phyloP scores from a whole-genome alignment of 768 basidiomycete genomes.

The Leccinum longicurvipes region DNA sequence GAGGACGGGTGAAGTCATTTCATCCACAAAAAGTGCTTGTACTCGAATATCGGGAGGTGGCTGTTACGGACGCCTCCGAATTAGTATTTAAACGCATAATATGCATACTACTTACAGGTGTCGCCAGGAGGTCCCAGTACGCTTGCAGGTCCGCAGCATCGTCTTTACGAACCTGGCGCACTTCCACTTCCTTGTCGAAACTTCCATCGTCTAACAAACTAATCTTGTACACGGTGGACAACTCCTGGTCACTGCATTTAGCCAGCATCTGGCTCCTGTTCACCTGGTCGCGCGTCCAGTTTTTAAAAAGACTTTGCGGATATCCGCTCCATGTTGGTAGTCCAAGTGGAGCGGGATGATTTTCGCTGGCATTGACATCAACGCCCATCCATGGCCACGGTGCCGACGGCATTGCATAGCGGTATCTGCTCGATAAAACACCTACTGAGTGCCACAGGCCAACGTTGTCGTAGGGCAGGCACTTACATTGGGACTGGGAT shows the following conservation, averaged over 20 bases:
- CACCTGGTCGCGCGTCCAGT: conserved; percentile 50
- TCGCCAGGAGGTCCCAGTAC: conserved; percentile 29
- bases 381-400: conserved; percentile 42
- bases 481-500: conserved; percentile 25
- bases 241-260: conserved; percentile 11
- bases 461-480: neutral
- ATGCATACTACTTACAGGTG: conserved; percentile 20
- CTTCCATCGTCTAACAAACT: conserved; percentile 13
- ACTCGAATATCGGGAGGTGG: conserved; percentile 27
- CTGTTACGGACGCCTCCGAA: conserved; percentile 11
- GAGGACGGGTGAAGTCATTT: conserved; percentile 33
- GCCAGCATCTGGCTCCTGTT: conserved; percentile 33
- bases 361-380: conserved; percentile 12
- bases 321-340: conserved; percentile 36
- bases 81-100: neutral
- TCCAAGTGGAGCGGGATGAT: neutral
- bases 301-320: conserved; percentile 49
- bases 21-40: conserved; percentile 39
- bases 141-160: conserved; percentile 12
- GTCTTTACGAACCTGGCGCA: conserved; percentile 8
- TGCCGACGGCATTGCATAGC: conserved; percentile 37
- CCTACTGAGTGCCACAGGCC: neutral
- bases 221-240: conserved; percentile 21
- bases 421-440: conserved; percentile 16
- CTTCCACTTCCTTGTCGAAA: conserved; percentile 15